Evolutionary conservation across 371 early-diverging fungal genomes (phyloP).

Genomic region (Zancudomyces culisetae): DNA sequence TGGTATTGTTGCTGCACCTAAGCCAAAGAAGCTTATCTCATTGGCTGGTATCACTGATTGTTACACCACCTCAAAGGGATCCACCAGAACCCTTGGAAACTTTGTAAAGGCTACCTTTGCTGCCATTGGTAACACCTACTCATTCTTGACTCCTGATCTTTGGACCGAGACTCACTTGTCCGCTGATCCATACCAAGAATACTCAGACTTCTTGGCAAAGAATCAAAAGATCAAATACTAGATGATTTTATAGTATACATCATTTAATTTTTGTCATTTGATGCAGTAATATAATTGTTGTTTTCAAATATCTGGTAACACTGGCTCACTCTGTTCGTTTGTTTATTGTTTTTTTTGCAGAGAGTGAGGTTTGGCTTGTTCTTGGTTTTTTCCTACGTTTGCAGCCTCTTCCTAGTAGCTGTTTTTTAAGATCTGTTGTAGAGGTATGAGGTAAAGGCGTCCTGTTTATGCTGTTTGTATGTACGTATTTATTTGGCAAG

Average conservation of each 20-base stretch:
- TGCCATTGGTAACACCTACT: slow-evolving; percentile 95
- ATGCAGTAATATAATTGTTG: too few species aligned
- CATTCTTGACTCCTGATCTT: slow-evolving; percentile 92
- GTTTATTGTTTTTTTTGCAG: too few species aligned
- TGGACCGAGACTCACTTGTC: slow-evolving; percentile 82
- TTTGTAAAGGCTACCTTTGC: slow-evolving; percentile 98
- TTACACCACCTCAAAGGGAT: slow-evolving; percentile 91
- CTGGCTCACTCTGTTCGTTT: too few species aligned
- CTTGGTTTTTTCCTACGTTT: too few species aligned
- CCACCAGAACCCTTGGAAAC: slow-evolving; percentile 87
- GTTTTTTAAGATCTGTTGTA: too few species aligned
- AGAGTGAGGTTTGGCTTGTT: too few species aligned
- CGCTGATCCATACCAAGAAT: slow-evolving; percentile 85
- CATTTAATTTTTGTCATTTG: too few species aligned
- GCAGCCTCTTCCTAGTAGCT: too few species aligned
- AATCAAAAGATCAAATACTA: slow-evolving; percentile 25
- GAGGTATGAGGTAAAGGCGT: too few species aligned
- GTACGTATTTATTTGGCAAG: too few species aligned
- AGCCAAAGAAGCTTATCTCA: slow-evolving; percentile 94
- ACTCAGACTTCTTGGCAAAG: slow-evolving; percentile 76
- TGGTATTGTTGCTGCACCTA: slow-evolving; percentile 94
- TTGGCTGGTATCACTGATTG: slow-evolving; percentile 98
- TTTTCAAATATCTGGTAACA: too few species aligned
- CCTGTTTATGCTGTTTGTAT: too few species aligned
- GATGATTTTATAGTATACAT: slow-evolving; percentile 3